Conservation (phyloP, 306 rosid species). For the Cotoneaster glaucophyllus region DNA sequence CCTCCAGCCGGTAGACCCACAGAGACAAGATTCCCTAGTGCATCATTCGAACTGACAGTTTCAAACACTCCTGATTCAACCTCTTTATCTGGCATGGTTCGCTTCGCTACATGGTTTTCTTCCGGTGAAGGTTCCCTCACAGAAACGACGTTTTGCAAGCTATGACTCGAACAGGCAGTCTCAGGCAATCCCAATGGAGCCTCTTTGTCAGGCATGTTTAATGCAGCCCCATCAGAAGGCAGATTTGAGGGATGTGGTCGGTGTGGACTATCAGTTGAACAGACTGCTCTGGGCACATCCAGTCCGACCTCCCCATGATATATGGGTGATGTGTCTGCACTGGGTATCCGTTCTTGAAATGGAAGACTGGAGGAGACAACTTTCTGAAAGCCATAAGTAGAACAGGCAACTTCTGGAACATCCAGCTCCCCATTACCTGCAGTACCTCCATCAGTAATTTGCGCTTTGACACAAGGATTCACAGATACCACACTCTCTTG, state of each 20-base stretch:
- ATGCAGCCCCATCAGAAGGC: conserved; percentile 7
- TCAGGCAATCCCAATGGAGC: conserved; percentile 3
- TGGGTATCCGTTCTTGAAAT: conserved; percentile 16
- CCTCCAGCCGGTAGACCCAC: conserved; percentile 20
- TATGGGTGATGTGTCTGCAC: conserved; percentile 11
- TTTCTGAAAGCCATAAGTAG: conserved; percentile 10
- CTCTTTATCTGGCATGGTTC: conserved; percentile 21
- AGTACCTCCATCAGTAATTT: conserved; percentile 18
- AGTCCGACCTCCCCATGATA: conserved; percentile 22
- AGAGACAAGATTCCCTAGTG: conserved; percentile 5
- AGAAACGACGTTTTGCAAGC: conserved; percentile 10
- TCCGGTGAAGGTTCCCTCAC: neutral
- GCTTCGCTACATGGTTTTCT: neutral
- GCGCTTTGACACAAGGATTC: conserved; percentile 19
- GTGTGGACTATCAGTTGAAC: conserved; percentile 11
- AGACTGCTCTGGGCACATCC: neutral
- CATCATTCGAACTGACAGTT: conserved; percentile 12
- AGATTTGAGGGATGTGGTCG: conserved; percentile 12
- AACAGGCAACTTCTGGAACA: conserved; percentile 10
- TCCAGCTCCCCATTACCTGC: conserved; percentile 9
- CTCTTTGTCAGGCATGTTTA: conserved; percentile 19
- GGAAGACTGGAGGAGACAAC: neutral
- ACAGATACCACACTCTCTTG: conserved; percentile 18
- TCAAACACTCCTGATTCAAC: conserved; percentile 12
- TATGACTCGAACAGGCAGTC: conserved; percentile 8